Percentiles rank a stretch among this genome's conserved stretches.
phyloP scores from a whole-genome alignment of 2,329 filamentous ascomycete species.

The Podosphaera xanthii region DNA sequence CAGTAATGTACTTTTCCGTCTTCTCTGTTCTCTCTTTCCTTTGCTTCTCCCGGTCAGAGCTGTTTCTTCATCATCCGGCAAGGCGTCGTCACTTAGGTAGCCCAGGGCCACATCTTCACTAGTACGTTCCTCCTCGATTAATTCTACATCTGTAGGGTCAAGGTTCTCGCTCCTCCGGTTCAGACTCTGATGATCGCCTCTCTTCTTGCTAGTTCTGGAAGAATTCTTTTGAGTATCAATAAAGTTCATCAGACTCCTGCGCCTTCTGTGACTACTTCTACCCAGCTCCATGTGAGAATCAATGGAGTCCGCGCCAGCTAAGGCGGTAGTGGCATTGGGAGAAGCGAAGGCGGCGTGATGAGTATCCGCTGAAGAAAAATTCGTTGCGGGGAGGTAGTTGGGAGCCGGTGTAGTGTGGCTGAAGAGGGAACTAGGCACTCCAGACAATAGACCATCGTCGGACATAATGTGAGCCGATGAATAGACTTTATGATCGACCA shows the following conservation, averaged over 20 bases:
- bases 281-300: constrained; percentile 10
- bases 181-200: constrained; percentile 6
- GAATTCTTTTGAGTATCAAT: constrained; percentile 4
- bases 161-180: constrained; percentile 6
- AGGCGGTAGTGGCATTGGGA: constrained; percentile 10
- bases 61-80: constrained; percentile 74
- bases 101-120: constrained; percentile 33
- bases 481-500: too few relatives aligned
- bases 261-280: constrained; percentile 14
- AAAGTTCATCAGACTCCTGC: constrained; percentile 14
- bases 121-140: constrained; percentile 11
- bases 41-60: constrained; percentile 57
- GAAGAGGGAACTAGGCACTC: too few relatives aligned
- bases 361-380: too few relatives aligned
- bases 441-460: too few relatives aligned
- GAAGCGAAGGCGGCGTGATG: neutral
- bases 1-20: constrained; percentile 41
- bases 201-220: constrained; percentile 1
- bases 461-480: too few relatives aligned
- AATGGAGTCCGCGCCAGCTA: constrained; percentile 6
- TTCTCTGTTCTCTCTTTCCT: constrained; percentile 41
- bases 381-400: too few relatives aligned
- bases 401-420: too few relatives aligned
- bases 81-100: constrained; percentile 39
- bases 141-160: constrained; percentile 8